These are phyloP conservation scores for Lodderomyces margitis DNA, from an alignment of 1,139 yeast species.

Conservation along the genomic window DNA sequence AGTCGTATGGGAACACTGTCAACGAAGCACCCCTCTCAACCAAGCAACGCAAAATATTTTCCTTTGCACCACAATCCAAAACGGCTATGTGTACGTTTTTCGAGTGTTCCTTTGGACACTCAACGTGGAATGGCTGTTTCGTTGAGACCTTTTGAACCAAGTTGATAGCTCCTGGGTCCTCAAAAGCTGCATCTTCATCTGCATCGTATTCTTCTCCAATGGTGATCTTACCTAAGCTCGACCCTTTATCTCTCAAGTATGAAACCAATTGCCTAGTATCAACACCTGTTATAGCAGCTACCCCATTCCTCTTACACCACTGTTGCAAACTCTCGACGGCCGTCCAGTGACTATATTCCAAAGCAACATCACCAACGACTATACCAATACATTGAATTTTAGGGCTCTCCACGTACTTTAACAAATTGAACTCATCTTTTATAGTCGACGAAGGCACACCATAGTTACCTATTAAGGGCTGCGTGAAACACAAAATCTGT, in stretches of 20 bases:
- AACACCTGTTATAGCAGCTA: slow-evolving; percentile 95
- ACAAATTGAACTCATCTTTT: slow-evolving; percentile 78
- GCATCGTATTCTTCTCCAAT: slow-evolving; percentile 91
- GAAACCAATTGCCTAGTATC: slow-evolving; percentile 94
- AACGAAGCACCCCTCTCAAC: slow-evolving; percentile 94
- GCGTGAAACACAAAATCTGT: slow-evolving; percentile 93
- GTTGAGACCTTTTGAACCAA: slow-evolving; percentile 94
- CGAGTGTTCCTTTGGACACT: slow-evolving; percentile 58
- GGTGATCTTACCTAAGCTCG: slow-evolving; percentile 85
- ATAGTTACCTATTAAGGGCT: slow-evolving; percentile 94
- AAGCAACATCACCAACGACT: slow-evolving; percentile 93
- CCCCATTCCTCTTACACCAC: slow-evolving; percentile 96
- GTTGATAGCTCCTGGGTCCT: slow-evolving; percentile 88
- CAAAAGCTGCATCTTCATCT: slow-evolving; percentile 86
- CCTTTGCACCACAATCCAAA: slow-evolving; percentile 97
- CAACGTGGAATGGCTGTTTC: slow-evolving; percentile 88
- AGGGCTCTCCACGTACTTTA: slow-evolving; percentile 90
- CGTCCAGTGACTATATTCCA: slow-evolving; percentile 97
- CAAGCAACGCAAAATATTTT: slow-evolving; percentile 88
- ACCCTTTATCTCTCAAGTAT: slow-evolving; percentile 91
- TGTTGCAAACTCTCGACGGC: slow-evolving; percentile 93
- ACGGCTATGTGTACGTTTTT: slow-evolving; percentile 80
- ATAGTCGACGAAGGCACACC: slow-evolving; percentile 89
- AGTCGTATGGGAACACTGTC: slow-evolving; percentile 94
- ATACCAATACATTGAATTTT: slow-evolving; percentile 91